Evolutionary conservation across 371 early-diverging fungal species (phyloP).

Genomic region (Coemansia sp.): DNA sequence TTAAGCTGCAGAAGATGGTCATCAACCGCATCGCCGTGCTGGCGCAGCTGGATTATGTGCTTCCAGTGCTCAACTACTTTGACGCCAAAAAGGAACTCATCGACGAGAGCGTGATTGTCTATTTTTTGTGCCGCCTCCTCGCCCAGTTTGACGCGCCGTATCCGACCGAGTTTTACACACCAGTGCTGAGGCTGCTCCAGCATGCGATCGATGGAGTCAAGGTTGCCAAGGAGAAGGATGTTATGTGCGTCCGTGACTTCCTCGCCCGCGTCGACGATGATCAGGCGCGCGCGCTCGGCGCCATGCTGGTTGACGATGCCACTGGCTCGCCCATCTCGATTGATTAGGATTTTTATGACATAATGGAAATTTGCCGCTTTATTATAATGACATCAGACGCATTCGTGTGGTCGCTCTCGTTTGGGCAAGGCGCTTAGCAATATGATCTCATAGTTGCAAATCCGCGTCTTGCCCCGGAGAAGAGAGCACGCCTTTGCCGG

Average conservation of each 20-base stretch:
- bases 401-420: too few relatives aligned
- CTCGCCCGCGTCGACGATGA: slow-evolving; percentile 20
- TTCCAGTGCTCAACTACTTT: slow-evolving; percentile 59
- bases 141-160: slow-evolving; percentile 43
- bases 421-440: not conserved
- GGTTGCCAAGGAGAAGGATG: slow-evolving; percentile 24
- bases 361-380: not conserved
- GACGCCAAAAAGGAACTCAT: slow-evolving; percentile 7
- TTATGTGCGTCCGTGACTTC: slow-evolving; percentile 19
- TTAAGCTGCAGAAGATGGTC: slow-evolving; percentile 62
- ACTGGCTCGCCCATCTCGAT: not conserved
- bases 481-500: not conserved
- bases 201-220: slow-evolving; percentile 25
- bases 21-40: slow-evolving; percentile 65
- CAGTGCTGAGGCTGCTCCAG: slow-evolving; percentile 28
- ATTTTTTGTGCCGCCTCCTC: slow-evolving; percentile 33
- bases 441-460: not conserved
- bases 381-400: not conserved
- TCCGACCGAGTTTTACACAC: slow-evolving; percentile 23
- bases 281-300: slow-evolving; percentile 3
- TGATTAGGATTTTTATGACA: not conserved
- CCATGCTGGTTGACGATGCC: slow-evolving; percentile 9
- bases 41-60: slow-evolving; percentile 60
- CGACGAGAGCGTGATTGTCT: slow-evolving; percentile 39
- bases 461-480: not conserved